Evolutionary conservation across 805 yeast species (phyloP).

Genomic region (Pichia nanzhaoensis): DNA sequence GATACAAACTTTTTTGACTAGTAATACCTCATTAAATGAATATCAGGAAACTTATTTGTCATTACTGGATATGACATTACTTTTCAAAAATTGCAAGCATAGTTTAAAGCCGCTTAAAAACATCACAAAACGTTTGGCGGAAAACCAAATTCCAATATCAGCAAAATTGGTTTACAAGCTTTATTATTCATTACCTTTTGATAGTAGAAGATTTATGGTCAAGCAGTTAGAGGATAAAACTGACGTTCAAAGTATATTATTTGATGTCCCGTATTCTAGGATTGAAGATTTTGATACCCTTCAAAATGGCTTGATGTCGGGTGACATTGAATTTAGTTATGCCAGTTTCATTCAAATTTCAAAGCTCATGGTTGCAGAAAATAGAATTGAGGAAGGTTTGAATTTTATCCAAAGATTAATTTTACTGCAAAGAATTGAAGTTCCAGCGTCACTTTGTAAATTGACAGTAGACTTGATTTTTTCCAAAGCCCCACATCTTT

Average conservation of each 20-base stretch:
- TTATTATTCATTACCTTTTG: slow-evolving; percentile 5
- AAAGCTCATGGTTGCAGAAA: slow-evolving; percentile 8
- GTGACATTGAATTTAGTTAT: slow-evolving; percentile 4
- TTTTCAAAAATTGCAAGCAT: slow-evolving; percentile 6
- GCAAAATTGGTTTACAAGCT: slow-evolving; percentile 6
- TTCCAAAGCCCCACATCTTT: slow-evolving; percentile 4
- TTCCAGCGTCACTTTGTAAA: slow-evolving; percentile 1
- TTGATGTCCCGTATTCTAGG: background rate
- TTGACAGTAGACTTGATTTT: slow-evolving; percentile 4
- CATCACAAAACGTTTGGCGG: background rate
- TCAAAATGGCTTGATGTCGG: background rate
- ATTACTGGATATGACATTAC: background rate
- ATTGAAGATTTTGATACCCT: background rate
- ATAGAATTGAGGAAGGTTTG: slow-evolving; percentile 10
- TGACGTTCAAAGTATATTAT: background rate
- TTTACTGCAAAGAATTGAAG: background rate
- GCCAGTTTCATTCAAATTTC: slow-evolving; percentile 3
- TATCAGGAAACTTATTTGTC: background rate
- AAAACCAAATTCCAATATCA: background rate
- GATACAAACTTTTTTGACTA: background rate
- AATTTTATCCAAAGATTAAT: slow-evolving; percentile 2
- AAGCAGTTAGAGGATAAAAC: background rate
- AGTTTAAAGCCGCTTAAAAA: background rate
- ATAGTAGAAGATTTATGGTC: background rate
- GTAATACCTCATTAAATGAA: background rate